Conservation (phyloP, 352 stramenopile genomes). For the Aphanomyces cochlioides region DNA sequence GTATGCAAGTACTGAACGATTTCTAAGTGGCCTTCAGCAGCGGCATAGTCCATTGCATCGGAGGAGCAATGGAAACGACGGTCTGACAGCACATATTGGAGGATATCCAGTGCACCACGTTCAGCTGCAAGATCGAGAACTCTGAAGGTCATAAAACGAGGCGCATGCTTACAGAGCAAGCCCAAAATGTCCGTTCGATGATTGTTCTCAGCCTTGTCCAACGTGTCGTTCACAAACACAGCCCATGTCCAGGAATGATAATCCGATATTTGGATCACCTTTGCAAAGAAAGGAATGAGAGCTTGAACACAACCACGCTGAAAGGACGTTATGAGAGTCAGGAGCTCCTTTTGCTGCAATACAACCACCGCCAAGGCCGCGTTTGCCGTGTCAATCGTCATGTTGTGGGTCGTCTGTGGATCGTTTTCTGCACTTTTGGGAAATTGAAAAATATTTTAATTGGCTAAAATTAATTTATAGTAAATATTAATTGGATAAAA, state of each 20-base stretch:
- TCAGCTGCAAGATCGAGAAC: conserved; percentile 12
- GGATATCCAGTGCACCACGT: not conserved
- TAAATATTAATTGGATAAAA: not conserved
- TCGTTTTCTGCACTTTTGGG: not conserved
- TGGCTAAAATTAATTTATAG: not conserved
- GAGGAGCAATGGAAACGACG: conserved; percentile 11
- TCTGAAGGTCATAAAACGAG: not conserved
- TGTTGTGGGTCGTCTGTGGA: not conserved
- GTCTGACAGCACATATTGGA: not conserved
- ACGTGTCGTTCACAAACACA: not conserved
- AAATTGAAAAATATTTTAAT: not conserved
- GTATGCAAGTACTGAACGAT: conserved; percentile 35
- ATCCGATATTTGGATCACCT: not conserved
- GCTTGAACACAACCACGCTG: conserved; percentile 4
- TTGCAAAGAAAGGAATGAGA: not conserved
- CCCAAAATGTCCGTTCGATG: not conserved
- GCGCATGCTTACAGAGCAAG: not conserved
- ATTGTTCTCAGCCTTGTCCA: not conserved
- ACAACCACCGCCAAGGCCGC: not conserved
- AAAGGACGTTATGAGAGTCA: conserved; percentile 5
- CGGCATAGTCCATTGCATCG: conserved; percentile 37
- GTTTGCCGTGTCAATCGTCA: not conserved
- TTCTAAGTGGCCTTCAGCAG: conserved; percentile 33
- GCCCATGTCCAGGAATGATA: not conserved
- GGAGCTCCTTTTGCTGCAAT: not conserved